phyloP scores from a whole-genome alignment of 83 land plant genomes.

The Picea engelmannii region DNA sequence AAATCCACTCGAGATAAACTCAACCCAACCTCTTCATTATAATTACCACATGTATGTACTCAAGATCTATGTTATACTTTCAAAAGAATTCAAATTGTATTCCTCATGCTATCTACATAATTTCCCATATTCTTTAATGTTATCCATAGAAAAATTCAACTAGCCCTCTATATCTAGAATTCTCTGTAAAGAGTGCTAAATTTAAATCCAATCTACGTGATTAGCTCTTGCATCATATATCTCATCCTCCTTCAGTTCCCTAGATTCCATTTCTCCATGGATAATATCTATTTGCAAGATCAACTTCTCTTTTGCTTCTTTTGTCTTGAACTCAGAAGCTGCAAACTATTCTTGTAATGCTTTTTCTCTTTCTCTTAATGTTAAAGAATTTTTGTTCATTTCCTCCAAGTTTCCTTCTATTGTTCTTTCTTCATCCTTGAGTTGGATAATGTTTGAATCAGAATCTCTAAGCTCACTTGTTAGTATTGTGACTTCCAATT shows the following conservation, averaged over 20 bases:
- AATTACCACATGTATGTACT: no score
- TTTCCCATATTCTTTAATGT: conserved; percentile 20
- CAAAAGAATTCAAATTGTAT: neutral
- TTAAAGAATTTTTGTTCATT: neutral
- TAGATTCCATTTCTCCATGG: conserved; percentile 37
- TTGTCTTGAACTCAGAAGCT: conserved; percentile 14
- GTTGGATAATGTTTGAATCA: conserved; percentile 33
- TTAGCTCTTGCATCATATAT: conserved; percentile 35
- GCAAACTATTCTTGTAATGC: conserved; percentile 35
- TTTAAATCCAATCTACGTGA: conserved; percentile 32
- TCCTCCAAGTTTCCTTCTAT: conserved; percentile 37
- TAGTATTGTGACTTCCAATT: conserved; percentile 18
- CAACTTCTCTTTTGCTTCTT: conserved; percentile 35
- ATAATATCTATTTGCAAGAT: conserved; percentile 28
- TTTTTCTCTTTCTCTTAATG: conserved; percentile 9
- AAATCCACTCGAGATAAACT: no score
- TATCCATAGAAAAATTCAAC: conserved; percentile 33
- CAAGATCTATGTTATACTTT: conserved; percentile 1
- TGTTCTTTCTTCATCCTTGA: conserved; percentile 26
- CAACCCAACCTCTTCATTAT: no score
- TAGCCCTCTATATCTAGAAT: conserved; percentile 40
- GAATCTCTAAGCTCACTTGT: conserved; percentile 25
- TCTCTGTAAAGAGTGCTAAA: conserved; percentile 41
- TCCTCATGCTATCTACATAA: neutral
- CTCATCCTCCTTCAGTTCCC: conserved; percentile 48